Percentiles rank a stretch among this genome's conserved stretches.
Conservation (phyloP, 768 basidiomycete species). For the Suillus hirtellus region DNA sequence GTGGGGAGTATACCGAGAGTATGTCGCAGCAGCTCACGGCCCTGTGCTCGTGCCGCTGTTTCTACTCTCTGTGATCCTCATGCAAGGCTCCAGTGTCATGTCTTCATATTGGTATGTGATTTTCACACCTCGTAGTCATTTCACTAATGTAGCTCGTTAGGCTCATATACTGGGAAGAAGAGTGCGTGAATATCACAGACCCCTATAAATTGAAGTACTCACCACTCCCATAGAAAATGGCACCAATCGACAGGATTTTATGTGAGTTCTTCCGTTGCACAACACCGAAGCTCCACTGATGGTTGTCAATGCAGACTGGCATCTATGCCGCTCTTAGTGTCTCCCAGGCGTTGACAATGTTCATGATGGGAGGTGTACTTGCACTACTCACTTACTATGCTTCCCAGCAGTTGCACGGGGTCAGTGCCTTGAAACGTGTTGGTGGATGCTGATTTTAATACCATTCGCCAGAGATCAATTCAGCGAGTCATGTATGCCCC, state of each 20-base stretch:
- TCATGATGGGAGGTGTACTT: conserved; percentile 65
- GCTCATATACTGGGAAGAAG: conserved; percentile 71
- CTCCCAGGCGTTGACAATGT: conserved; percentile 65
- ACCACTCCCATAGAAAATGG: conserved; percentile 46
- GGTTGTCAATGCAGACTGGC: conserved; percentile 57
- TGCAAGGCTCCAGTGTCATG: conserved; percentile 73
- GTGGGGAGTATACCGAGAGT: conserved; percentile 42
- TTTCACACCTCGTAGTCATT: neutral
- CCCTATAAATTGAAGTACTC: neutral
- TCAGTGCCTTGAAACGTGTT: conserved; percentile 25
- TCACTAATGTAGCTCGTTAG: conserved; percentile 29
- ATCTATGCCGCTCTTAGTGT: conserved; percentile 77
- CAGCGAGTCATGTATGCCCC: conserved; percentile 78
- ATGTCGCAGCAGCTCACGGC: conserved; percentile 72
- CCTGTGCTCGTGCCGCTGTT: conserved; percentile 63
- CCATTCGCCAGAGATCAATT: conserved; percentile 51
- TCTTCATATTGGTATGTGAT: conserved; percentile 66
- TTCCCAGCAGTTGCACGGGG: conserved; percentile 66
- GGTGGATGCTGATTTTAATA: neutral
- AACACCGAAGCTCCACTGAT: conserved; percentile 17
- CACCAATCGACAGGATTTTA: conserved; percentile 65
- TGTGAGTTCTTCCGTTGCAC: conserved; percentile 44
- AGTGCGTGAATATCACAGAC: conserved; percentile 34
- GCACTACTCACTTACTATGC: conserved; percentile 77
- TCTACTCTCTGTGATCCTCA: conserved; percentile 55